phyloP scores from a whole-genome alignment of 2,329 filamentous ascomycete genomes.

The Alternaria sp. region DNA sequence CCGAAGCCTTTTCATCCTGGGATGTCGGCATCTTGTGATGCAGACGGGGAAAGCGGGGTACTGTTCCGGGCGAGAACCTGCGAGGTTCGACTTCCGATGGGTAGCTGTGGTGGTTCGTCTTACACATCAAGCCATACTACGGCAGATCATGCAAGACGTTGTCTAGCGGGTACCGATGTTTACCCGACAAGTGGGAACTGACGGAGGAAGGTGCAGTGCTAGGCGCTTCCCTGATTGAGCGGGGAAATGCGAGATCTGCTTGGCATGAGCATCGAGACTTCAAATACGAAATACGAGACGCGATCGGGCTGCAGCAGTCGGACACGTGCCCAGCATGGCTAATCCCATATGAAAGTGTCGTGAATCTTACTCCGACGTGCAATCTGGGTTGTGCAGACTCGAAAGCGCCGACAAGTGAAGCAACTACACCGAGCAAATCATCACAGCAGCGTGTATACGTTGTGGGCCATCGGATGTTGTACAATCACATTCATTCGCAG shows the following conservation, averaged over 20 bases:
- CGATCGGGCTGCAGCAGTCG: neutral
- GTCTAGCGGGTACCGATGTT: neutral
- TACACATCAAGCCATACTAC: constrained; percentile 5
- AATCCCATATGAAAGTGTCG: neutral
- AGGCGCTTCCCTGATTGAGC: constrained; percentile 14
- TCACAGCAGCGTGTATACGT: neutral
- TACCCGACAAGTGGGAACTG: neutral
- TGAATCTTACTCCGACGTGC: neutral
- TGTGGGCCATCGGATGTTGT: constrained; percentile 10
- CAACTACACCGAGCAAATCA: neutral
- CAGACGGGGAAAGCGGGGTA: constrained; percentile 30
- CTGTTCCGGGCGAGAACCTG: constrained; percentile 28
- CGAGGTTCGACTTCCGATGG: constrained; percentile 4
- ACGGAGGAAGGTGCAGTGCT: neutral
- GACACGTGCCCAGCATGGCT: neutral
- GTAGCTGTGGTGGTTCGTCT: neutral
- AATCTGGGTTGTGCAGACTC: neutral
- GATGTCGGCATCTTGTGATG: constrained; percentile 8
- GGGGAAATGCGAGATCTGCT: constrained; percentile 19
- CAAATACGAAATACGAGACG: neutral
- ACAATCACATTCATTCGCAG: constrained; percentile 35
- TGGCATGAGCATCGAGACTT: constrained; percentile 2
- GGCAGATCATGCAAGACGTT: neutral
- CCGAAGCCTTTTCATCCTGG: neutral
- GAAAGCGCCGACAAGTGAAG: neutral